A percentile compares a stretch with the other conserved stretches of the same genome.
These are phyloP conservation scores for Lachnellula arida DNA, from an alignment of 2,329 filamentous ascomycete genomes.

Conservation along the genomic window DNA sequence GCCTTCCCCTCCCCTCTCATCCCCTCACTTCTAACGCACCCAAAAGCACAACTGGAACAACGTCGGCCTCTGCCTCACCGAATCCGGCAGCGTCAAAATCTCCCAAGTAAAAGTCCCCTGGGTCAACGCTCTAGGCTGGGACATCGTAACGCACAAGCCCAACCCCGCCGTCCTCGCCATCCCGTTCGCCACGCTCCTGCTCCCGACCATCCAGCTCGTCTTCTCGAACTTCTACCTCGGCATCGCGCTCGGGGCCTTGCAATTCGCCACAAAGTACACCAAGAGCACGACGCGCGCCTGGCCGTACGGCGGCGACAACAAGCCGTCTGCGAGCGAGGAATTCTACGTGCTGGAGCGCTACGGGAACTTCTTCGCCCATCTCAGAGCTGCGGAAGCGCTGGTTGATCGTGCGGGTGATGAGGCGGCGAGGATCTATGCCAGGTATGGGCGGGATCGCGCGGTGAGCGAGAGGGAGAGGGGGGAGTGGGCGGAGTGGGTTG, in stretches of 20 bases:
- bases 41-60: slow-evolving; percentile 58
- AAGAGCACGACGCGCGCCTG: slow-evolving; percentile 53
- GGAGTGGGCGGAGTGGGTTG: slow-evolving; percentile 58
- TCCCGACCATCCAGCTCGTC: slow-evolving; percentile 61
- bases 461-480: slow-evolving; percentile 51
- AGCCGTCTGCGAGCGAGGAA: slow-evolving; percentile 54
- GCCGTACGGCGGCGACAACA: slow-evolving; percentile 59
- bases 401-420: slow-evolving; percentile 51
- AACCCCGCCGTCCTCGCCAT: slow-evolving; percentile 46
- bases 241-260: slow-evolving; percentile 54
- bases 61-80: slow-evolving; percentile 57
- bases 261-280: slow-evolving; percentile 53
- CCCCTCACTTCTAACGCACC: neutral
- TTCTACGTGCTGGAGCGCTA: slow-evolving; percentile 63
- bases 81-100: slow-evolving; percentile 59
- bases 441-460: slow-evolving; percentile 37
- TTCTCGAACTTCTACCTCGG: slow-evolving; percentile 64
- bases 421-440: slow-evolving; percentile 43
- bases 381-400: slow-evolving; percentile 54
- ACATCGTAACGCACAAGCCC: slow-evolving; percentile 44
- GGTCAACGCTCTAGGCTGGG: slow-evolving; percentile 59
- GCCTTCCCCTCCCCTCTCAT: neutral
- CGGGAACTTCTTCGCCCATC: slow-evolving; percentile 58
- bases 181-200: slow-evolving; percentile 51
- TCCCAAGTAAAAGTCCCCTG: slow-evolving; percentile 52